Conservation (phyloP, 2,329 filamentous ascomycete genomes). For the Colletotrichum chrysophilum region DNA sequence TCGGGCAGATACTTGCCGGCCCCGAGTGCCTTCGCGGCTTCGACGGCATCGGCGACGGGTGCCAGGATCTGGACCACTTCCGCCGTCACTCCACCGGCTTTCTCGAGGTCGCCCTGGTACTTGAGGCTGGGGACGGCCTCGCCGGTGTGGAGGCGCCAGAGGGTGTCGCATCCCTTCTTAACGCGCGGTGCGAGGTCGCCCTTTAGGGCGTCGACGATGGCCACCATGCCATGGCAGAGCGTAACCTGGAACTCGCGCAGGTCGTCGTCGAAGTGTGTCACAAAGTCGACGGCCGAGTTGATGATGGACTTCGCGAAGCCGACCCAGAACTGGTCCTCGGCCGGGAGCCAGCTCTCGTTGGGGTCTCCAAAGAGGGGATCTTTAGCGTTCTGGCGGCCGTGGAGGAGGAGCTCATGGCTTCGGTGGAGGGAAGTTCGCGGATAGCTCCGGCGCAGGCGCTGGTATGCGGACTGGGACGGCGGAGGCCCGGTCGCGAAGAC, state of each 20-base stretch:
- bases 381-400: not conserved
- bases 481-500: not conserved
- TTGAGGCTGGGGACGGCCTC: not conserved
- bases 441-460: not conserved
- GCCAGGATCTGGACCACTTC: not conserved
- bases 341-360: not conserved
- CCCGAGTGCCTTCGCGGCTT: not conserved
- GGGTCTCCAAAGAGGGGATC: not conserved
- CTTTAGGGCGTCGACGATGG: not conserved
- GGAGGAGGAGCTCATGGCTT: not conserved
- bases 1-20: not conserved
- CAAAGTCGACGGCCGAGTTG: not conserved
- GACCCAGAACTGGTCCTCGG: not conserved
- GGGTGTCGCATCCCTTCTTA: not conserved
- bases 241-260: not conserved
- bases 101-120: not conserved
- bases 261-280: not conserved
- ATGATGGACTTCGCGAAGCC: not conserved
- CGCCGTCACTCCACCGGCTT: not conserved
- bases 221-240: not conserved
- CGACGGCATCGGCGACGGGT: not conserved
- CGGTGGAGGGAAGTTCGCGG: not conserved
- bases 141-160: not conserved
- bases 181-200: not conserved
- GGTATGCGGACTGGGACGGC: not conserved